Base-by-base conservation (phyloP, 2,329 filamentous ascomycete genomes). In the Aspergillus pseudoterreus region DNA sequence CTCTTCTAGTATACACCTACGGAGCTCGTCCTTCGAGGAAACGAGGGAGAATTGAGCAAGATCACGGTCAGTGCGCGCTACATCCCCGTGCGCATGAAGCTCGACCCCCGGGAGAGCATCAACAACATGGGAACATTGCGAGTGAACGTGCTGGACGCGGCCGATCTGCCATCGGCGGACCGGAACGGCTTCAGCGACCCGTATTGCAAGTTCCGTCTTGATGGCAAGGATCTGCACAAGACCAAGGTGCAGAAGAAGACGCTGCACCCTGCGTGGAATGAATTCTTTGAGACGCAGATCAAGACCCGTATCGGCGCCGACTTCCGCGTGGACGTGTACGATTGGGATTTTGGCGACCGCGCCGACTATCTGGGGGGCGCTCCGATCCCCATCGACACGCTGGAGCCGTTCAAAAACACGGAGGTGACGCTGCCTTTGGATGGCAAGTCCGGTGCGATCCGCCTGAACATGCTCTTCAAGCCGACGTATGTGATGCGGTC, bases 181-280 rank as follows among this genome's bases (percentile, higher is more conserved):
- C 86, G 91, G 32, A 99, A 99, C 67, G 94, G 94, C 61, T 97
- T 88, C 80, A 96, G 91, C 63, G 94, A 99, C 66, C 94, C 94
- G 4, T 99, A 92, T 77, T 95, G 89, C 81, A 92, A 92, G 66
- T 99, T 99, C 69, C 84, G 88, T 57, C 80, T 97, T 59, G 92
- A 95, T 64, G 92, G 87, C 43, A 85, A 90, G 63, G 88, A 95
- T 51, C 82, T 97, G 0, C 91, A 90, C 83, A 99, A 97, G 80
- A 95, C 92, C 42, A 95, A 96, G 75, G 85, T 86, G 2, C 86
- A 92, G 69, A 99, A 97, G 82, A 99, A 99, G 82, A 97, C 94
- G 0, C 81, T 99, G 3, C 86, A 94, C 60, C 94, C 94, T 0
- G 82, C 84, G 0, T 99, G 95, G 95, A 97, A 97, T 66, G 94